Percentiles rank a stretch among this genome's conserved stretches.
phyloP scores from a whole-genome alignment of 2,329 filamentous ascomycete genomes.

The Apiospora hydei region DNA sequence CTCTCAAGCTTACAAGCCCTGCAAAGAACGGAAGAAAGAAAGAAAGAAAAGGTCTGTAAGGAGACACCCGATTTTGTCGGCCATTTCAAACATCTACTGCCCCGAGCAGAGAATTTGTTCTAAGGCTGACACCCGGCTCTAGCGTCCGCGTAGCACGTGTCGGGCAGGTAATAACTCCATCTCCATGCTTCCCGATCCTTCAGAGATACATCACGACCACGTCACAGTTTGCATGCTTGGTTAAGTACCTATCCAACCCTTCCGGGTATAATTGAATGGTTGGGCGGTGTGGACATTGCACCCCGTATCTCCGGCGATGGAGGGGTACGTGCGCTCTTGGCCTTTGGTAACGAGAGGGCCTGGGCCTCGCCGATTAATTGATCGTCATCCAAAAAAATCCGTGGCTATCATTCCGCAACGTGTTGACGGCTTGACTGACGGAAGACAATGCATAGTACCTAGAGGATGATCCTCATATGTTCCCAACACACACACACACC shows the following conservation, averaged over 20 bases:
- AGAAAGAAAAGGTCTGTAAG: not conserved
- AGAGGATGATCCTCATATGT: not conserved
- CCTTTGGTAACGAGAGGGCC: not conserved
- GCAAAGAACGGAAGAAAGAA: not conserved
- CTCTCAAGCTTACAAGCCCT: no score
- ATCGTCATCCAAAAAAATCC: not conserved
- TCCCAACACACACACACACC: not conserved
- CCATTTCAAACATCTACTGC: not conserved
- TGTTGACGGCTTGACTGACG: not conserved
- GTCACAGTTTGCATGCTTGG: not conserved
- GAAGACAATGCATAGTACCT: not conserved
- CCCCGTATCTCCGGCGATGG: constrained; percentile 11
- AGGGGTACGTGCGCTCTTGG: not conserved
- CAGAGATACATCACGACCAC: constrained; percentile 16
- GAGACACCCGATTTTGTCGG: not conserved
- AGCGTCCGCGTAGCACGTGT: not conserved
- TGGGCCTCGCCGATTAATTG: not conserved
- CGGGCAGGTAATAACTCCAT: not conserved
- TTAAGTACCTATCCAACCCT: not conserved
- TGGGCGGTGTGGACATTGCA: constrained; percentile 14
- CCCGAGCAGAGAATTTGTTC: not conserved
- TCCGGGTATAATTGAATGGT: not conserved
- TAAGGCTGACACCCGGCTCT: not conserved
- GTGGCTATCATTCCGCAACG: not conserved
- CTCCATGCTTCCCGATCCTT: not conserved